Base-by-base conservation (phyloP, 192 early-diverging fungal species). In the Linnemannia hyalina region DNA sequence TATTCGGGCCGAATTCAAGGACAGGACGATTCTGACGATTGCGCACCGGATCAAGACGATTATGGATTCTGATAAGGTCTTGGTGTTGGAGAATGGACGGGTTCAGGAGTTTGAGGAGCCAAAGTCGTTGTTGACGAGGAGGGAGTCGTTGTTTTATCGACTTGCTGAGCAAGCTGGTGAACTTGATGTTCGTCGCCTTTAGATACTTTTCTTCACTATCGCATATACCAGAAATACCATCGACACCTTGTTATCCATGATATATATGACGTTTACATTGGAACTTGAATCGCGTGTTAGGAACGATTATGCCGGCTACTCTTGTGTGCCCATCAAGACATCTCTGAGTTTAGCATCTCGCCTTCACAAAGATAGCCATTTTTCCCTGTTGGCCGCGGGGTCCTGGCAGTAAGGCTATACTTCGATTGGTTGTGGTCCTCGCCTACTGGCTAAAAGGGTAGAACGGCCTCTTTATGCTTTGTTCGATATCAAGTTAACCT, bases 21-120 rank as follows among this genome's bases (percentile, higher is more conserved):
- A 94, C 44, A 90, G 92, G 36, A 99, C 98, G 1, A 87, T 99
- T 69, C 77, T 99, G 46, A 95, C 94, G 78, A 96, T 99, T 87
- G 98, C 98, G 9, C 98, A 99, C 77, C 92, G 97, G 11, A 75
- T 97, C 63, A 92, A 93, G 77, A 97, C 97, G 0, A 92, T 98
- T 32, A 95, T 95, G 74, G 95, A 94, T 75, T 97, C 96, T 73
- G 96, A 97, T 88, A 89, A 93, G n/a, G 94, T 98, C 18, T 68
- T 97, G 36, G 96, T 97, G 6, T 23, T 90, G 93, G 74, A 93
- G 88, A 40, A 95, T 91, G 54, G 76, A 20, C 42, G 52, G 0
- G 78, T 85, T 1, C 16, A 80, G n/a, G 82, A 85, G 65, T 85
- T 70, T 73, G 82, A 75, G 5, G 32, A 68, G 6, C 82, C 77